These are phyloP conservation scores for Paecilomyces niveus DNA, from an alignment of 2,329 filamentous ascomycete genomes.

Conservation along the genomic window DNA sequence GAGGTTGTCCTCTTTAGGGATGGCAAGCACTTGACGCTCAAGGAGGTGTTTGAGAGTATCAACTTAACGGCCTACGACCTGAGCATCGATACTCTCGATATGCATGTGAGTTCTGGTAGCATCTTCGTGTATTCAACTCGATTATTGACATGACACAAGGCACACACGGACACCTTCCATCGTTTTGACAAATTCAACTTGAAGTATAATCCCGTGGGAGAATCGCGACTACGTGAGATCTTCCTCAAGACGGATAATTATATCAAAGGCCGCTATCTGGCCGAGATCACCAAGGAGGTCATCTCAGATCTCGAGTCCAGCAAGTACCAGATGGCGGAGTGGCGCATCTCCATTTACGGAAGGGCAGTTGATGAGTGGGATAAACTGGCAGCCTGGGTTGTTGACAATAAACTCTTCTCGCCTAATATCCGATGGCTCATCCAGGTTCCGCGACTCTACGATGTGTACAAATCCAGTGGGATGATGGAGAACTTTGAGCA, in stretches of 20 bases:
- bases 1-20: slow-evolving; percentile 90
- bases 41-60: slow-evolving; percentile 94
- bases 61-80: slow-evolving; percentile 95
- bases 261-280: slow-evolving; percentile 89
- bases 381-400: slow-evolving; percentile 92
- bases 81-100: slow-evolving; percentile 96
- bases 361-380: slow-evolving; percentile 93
- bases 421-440: slow-evolving; percentile 97
- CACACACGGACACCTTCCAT: slow-evolving; percentile 96
- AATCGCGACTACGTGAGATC: slow-evolving; percentile 92
- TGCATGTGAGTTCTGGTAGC: slow-evolving; percentile 67
- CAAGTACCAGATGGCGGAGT: slow-evolving; percentile 99
- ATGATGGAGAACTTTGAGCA: slow-evolving; percentile 87
- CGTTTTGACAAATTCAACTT: slow-evolving; percentile 99
- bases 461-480: slow-evolving; percentile 85
- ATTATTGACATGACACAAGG: slow-evolving; percentile 42
- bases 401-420: slow-evolving; percentile 96
- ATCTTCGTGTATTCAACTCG: background rate
- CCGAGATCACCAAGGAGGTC: slow-evolving; percentile 96
- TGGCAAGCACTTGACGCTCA: slow-evolving; percentile 81
- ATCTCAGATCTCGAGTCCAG: slow-evolving; percentile 95
- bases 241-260: slow-evolving; percentile 98
- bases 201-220: slow-evolving; percentile 96
- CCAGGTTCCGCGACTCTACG: slow-evolving; percentile 87
- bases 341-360: slow-evolving; percentile 96